Conservation (phyloP, 2,329 filamentous ascomycete species). For the Stachybotrys chlorohalonatus region DNA sequence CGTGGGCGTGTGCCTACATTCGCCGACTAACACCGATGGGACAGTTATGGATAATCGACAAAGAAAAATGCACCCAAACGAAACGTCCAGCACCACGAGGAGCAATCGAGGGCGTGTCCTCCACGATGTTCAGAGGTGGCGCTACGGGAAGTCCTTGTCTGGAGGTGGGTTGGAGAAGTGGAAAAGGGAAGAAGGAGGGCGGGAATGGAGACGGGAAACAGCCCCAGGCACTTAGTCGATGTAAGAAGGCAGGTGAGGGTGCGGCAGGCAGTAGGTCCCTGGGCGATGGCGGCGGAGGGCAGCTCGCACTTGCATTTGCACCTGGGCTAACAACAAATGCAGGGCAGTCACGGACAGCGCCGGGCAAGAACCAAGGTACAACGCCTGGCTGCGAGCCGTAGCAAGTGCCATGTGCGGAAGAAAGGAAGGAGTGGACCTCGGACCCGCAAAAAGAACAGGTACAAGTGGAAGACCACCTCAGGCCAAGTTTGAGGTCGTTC, state of each 20-base stretch:
- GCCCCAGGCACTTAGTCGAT: neutral
- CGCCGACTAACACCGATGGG: neutral
- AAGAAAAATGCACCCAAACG: neutral
- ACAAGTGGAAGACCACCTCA: neutral
- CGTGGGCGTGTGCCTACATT: neutral
- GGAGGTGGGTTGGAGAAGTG: neutral
- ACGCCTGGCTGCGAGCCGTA: neutral
- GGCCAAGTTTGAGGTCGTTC: too few species aligned
- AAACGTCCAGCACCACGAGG: neutral
- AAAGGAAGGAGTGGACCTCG: constrained; percentile 1
- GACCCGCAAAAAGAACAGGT: neutral
- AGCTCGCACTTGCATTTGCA: neutral
- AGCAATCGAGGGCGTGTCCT: neutral
- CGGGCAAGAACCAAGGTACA: neutral
- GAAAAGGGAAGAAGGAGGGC: neutral
- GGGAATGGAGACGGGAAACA: neutral
- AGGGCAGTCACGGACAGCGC: neutral
- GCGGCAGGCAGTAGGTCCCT: neutral
- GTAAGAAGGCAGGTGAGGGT: neutral
- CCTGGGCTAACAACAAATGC: neutral
- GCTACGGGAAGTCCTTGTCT: neutral
- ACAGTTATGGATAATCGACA: neutral
- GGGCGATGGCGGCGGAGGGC: too few species aligned
- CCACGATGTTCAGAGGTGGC: too few species aligned
- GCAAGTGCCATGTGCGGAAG: constrained; percentile 1